phyloP scores from a whole-genome alignment of 768 basidiomycete species.

The Glaciozyma martinii region DNA sequence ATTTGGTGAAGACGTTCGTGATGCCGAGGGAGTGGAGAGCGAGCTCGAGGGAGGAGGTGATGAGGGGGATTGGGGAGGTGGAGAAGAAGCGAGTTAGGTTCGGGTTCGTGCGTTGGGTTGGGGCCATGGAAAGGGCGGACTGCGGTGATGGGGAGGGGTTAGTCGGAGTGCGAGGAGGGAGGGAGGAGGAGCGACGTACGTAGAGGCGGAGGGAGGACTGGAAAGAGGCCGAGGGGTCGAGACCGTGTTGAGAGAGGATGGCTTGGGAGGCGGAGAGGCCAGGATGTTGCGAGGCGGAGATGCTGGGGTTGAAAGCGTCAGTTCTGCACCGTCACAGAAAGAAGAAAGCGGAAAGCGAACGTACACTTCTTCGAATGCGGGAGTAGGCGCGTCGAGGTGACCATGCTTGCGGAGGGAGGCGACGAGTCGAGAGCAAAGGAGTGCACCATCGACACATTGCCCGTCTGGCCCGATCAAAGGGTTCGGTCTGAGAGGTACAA shows the following conservation, averaged over 20 bases:
- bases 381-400: constrained; percentile 63
- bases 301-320: not conserved
- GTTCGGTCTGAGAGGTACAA: constrained; percentile 5
- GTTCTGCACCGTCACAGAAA: not conserved
- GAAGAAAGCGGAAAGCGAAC: not conserved
- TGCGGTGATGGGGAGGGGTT: constrained; percentile 37
- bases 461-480: constrained; percentile 55
- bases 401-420: constrained; percentile 59
- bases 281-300: not conserved
- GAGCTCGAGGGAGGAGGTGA: not conserved
- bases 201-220: constrained; percentile 34
- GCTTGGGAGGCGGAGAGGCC: not conserved
- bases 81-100: constrained; percentile 67
- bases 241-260: constrained; percentile 50
- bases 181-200: not conserved
- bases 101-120: constrained; percentile 47
- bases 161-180: not conserved
- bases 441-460: constrained; percentile 49
- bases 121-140: constrained; percentile 44
- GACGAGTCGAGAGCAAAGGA: constrained; percentile 63
- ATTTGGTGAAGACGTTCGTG: not conserved
- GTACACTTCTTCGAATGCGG: constrained; percentile 23
- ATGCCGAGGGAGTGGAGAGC: not conserved
- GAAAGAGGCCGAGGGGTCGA: constrained; percentile 57
- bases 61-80: constrained; percentile 2